Evolutionary conservation across 2,329 filamentous ascomycete genomes (phyloP), one percentile per base, ranked within the genome.

Genomic region (Scolecobasidium constrictum): DNA sequence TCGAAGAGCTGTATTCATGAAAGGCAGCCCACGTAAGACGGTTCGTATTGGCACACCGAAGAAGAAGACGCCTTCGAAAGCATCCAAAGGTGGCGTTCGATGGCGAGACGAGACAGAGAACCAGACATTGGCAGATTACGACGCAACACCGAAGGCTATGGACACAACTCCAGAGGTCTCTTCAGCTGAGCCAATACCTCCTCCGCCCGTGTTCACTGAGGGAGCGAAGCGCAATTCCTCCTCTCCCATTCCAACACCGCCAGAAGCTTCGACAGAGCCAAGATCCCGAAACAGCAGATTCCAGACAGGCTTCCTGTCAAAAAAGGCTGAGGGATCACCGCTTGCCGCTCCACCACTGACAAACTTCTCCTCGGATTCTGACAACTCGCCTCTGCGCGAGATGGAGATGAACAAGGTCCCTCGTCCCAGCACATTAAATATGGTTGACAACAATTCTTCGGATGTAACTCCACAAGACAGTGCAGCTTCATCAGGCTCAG

Each of bases 31-130:
- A n/a, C 77, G 83, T 49, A 77, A 87, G 53, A 79, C 85, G 49
- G 49, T 56, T 40, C 92, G 84, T 66, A 56, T 71, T 43, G 66
- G 64, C 38, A 87, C 86, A 2, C 86, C 87, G 0, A 80, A 81
- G 48, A 94, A 84, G 63, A 81, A 81, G 60, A 72, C 75, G 7
- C 75, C 79, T 1, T 60, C 61, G 28, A 74, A 74, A 52, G 48
- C 44, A 9, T 59, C 66, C 43, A 86, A 86, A 62, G 77, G 88
- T 47, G 81, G 74, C 36, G 90, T 98, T 4, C 77, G 90, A 49
- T 98, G 92, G 92, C 80, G 86, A 46, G 87, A 94, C 54, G 92
- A 96, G 53, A 86, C 81, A 2, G 83, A 93, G 55, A 78, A 90
- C 40, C 88, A 87, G 18, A 80, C 81, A 1, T 67, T 96, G 44